Evolutionary conservation across 192 early-diverging fungal species (phyloP).

Genomic region (Coemansia pectinata): DNA sequence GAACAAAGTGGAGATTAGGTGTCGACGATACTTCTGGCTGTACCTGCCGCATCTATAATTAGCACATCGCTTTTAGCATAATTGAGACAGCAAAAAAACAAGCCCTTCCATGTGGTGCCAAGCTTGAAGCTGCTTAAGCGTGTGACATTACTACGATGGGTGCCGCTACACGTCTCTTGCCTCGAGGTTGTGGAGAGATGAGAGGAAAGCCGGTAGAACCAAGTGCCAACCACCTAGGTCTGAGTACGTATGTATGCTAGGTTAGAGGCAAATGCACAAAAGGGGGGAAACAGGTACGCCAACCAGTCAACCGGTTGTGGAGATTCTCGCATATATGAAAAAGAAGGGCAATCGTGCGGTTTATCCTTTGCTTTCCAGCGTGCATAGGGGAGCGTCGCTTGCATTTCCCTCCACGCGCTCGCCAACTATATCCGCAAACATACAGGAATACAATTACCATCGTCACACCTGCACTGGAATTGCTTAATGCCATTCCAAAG

Average conservation of each 20-base stretch:
- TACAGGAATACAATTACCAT: neutral
- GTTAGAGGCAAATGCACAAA: neutral
- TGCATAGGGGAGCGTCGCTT: neutral
- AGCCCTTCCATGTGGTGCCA: neutral
- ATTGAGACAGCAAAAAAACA: neutral
- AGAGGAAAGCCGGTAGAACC: neutral
- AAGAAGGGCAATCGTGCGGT: neutral
- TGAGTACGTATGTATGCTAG: neutral
- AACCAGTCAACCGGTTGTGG: neutral
- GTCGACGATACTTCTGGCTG: slow-evolving; percentile 1
- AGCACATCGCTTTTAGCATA: neutral
- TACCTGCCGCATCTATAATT: slow-evolving; percentile 7
- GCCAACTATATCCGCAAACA: slow-evolving; percentile 6
- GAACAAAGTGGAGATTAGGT: neutral
- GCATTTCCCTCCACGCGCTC: neutral
- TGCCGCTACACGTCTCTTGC: neutral
- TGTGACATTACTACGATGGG: neutral
- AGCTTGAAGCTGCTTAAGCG: neutral
- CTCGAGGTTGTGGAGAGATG: neutral
- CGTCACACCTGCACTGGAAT: neutral
- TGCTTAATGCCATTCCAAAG: neutral
- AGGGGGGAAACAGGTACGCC: neutral
- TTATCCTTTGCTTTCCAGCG: slow-evolving; percentile 2
- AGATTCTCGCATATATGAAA: neutral
- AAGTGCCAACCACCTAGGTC: neutral